A percentile compares a stretch with the other conserved stretches of the same genome.
These are phyloP conservation scores for Microglena sp. DNA, from an alignment of 139 green algal species.

Conservation along the genomic window DNA sequence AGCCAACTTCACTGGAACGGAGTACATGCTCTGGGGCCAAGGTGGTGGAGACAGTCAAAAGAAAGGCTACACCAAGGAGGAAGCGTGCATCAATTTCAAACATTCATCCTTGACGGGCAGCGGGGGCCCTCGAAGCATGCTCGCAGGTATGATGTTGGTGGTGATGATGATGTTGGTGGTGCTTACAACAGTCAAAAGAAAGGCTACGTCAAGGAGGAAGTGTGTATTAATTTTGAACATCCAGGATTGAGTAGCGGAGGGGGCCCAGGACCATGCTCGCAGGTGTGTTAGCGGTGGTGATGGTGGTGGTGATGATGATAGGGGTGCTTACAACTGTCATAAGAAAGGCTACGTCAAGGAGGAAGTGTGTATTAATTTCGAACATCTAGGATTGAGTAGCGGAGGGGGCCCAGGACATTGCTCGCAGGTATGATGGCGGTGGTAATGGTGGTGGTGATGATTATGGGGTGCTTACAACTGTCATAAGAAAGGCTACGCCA, in stretches of 20 bases:
- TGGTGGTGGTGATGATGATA: too few species aligned
- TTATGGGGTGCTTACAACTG: constrained; percentile 1
- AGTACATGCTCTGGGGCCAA: constrained; percentile 50
- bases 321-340: neutral
- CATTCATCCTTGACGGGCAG: constrained; percentile 20
- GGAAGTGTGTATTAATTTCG: constrained; percentile 32
- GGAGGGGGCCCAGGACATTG: too few species aligned
- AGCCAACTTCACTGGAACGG: constrained; percentile 82
- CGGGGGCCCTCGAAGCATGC: constrained; percentile 25
- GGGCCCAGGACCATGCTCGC: constrained; percentile 27
- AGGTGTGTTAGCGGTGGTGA: too few species aligned
- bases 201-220: constrained; percentile 22
- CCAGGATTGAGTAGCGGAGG: constrained; percentile 15
- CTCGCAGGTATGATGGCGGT: too few species aligned
- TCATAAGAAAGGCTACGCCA: constrained; percentile 21
- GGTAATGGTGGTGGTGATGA: too few species aligned
- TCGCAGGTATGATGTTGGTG: too few species aligned
- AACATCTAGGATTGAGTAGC: too few species aligned
- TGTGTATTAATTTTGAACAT: constrained; percentile 38
- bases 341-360: constrained; percentile 28
- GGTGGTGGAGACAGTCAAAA: constrained; percentile 3
- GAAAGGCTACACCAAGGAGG: constrained; percentile 26
- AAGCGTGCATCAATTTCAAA: constrained; percentile 35
- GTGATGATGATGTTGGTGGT: too few species aligned
- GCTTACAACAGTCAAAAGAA: constrained; percentile 11